These are phyloP conservation scores for Schizochytrium sp. DNA, from an alignment of 108 stramenopile species.

Conservation along the genomic window DNA sequence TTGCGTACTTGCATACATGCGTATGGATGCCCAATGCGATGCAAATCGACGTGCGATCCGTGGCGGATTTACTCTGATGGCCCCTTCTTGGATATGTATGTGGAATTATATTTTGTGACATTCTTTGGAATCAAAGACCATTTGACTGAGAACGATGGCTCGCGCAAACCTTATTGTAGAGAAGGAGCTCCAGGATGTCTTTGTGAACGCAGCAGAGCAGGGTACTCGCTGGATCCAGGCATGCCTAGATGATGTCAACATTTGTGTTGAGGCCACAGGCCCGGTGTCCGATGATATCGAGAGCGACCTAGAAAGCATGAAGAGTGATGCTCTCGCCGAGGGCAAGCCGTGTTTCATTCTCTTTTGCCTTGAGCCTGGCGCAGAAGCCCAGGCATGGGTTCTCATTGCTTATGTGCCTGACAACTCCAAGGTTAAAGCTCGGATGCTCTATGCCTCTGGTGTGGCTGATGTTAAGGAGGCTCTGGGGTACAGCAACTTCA, in stretches of 20 bases:
- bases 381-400: constrained; percentile 14
- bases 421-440: constrained; percentile 54
- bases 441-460: constrained; percentile 48
- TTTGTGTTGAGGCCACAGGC: constrained; percentile 7
- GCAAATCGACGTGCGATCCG: too few species aligned
- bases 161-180: constrained; percentile 53
- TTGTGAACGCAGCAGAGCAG: neutral
- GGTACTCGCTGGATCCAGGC: constrained; percentile 47
- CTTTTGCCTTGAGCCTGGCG: constrained; percentile 14
- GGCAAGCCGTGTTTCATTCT: constrained; percentile 25
- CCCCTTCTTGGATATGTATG: too few species aligned
- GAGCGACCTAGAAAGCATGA: constrained; percentile 27
- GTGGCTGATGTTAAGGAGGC: constrained; percentile 41
- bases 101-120: too few species aligned
- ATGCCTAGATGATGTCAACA: constrained; percentile 15
- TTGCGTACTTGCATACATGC: too few species aligned
- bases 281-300: neutral
- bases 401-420: constrained; percentile 43
- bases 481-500: constrained; percentile 50
- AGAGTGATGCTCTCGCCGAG: constrained; percentile 1
- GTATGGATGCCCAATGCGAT: too few species aligned
- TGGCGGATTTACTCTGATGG: too few species aligned
- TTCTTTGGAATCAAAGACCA: neutral
- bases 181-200: constrained; percentile 41
- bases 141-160: neutral